phyloP scores from a whole-genome alignment of 768 basidiomycete species.

The Leccinum rimulosum region DNA sequence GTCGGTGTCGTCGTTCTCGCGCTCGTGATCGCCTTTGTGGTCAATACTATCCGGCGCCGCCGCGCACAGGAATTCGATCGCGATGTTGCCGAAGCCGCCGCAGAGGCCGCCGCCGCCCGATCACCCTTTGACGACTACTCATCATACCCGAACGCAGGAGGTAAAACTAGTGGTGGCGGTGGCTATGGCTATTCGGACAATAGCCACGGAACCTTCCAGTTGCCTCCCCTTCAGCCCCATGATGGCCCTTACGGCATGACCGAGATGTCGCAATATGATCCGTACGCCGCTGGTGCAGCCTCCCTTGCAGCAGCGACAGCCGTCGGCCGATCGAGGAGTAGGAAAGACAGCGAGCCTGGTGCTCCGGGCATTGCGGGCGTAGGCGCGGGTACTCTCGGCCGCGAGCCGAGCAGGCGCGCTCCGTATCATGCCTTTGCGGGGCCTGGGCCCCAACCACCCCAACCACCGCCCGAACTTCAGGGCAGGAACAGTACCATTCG shows the following conservation, averaged over 20 bases:
- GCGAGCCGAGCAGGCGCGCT: conserved; percentile 27
- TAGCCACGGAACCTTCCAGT: conserved; percentile 56
- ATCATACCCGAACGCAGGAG: conserved; percentile 27
- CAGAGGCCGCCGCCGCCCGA: conserved; percentile 54
- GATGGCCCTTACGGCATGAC: conserved; percentile 52
- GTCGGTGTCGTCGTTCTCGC: conserved; percentile 61
- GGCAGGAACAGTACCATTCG: conserved; percentile 15
- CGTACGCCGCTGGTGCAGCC: conserved; percentile 29
- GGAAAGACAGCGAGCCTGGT: conserved; percentile 33
- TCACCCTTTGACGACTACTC: conserved; percentile 52
- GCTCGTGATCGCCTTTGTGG: conserved; percentile 47
- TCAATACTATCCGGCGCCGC: conserved; percentile 58
- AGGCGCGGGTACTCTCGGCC: conserved; percentile 32
- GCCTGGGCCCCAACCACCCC: conserved; percentile 25
- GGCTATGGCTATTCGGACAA: conserved; percentile 45
- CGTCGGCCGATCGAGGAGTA: conserved; percentile 20
- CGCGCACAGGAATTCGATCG: conserved; percentile 63
- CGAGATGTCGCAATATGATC: conserved; percentile 42
- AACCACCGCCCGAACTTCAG: conserved; percentile 17
- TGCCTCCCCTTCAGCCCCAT: conserved; percentile 40
- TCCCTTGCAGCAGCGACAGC: conserved; percentile 21
- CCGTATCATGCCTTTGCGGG: conserved; percentile 42
- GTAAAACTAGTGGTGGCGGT: conserved; percentile 17
- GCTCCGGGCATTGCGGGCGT: conserved; percentile 41
- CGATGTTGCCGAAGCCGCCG: conserved; percentile 72